Conservation (phyloP, 139 green algal species). For the Chlorella sp. region DNA sequence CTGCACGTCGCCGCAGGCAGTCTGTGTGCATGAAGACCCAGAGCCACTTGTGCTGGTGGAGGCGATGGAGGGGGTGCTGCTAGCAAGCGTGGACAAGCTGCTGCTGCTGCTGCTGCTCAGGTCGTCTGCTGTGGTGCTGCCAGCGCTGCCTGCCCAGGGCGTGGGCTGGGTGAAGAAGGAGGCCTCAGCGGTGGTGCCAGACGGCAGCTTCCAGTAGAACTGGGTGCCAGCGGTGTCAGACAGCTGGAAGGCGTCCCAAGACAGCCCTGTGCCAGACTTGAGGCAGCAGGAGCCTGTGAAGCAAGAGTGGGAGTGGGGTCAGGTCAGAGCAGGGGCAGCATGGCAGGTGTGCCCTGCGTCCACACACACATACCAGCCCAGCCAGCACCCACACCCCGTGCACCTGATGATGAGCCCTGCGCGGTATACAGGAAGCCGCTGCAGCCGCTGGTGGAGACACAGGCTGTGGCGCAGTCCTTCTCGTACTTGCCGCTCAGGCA, state of each 20-base stretch:
- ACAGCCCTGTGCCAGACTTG: background rate
- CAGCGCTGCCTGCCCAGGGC: background rate
- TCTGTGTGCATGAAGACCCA: background rate
- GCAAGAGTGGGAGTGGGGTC: background rate
- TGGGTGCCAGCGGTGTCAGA: background rate
- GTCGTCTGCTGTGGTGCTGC: too few relatives aligned
- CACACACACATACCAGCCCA: background rate
- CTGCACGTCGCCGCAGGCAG: background rate
- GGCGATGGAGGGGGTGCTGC: background rate
- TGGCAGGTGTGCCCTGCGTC: background rate
- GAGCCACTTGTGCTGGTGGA: background rate
- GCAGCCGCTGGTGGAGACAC: background rate
- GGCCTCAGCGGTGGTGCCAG: slow-evolving; percentile 1
- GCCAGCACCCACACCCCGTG: background rate
- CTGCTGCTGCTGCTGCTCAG: background rate
- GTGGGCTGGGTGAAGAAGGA: background rate
- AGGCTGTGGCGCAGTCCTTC: background rate
- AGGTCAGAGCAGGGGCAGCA: background rate
- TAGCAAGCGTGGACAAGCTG: background rate
- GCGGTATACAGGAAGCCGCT: background rate
- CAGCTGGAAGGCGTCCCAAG: background rate
- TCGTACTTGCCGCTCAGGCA: slow-evolving; percentile 2
- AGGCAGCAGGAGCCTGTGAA: background rate
- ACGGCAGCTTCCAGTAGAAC: background rate
- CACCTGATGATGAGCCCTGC: background rate